These are phyloP conservation scores for Durotheca rogersii DNA, from an alignment of 495 filamentous ascomycete species.

Conservation along the genomic window DNA sequence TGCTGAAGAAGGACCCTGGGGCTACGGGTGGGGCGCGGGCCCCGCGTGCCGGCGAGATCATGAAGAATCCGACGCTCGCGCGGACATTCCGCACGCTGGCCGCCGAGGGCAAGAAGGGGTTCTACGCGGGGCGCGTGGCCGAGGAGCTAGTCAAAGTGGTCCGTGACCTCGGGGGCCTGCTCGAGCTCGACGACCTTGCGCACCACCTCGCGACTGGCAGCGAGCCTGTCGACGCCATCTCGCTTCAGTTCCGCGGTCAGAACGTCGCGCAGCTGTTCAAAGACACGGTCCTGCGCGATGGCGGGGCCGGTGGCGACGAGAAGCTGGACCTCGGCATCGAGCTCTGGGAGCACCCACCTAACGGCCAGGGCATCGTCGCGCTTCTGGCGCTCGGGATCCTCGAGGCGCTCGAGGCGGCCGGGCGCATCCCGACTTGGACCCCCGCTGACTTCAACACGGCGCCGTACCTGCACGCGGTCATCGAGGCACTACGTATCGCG, in stretches of 20 bases:
- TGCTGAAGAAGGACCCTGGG: conserved; percentile 72
- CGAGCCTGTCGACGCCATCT: conserved; percentile 80
- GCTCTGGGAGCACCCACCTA: conserved; percentile 97
- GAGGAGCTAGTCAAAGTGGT: conserved; percentile 76
- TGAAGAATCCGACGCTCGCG: conserved; percentile 81
- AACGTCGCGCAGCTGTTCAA: conserved; percentile 50
- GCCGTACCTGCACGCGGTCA: conserved; percentile 83
- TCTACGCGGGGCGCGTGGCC: conserved; percentile 84
- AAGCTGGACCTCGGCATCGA: conserved; percentile 53
- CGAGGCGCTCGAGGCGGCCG: conserved; percentile 72
- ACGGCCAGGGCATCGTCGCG: conserved; percentile 94
- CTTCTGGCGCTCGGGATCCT: conserved; percentile 92
- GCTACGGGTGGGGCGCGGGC: conserved; percentile 64
- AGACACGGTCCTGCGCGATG: conserved; percentile 43
- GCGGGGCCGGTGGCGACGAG: conserved; percentile 20
- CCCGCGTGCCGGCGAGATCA: conserved; percentile 80
- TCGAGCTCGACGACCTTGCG: conserved; percentile 77
- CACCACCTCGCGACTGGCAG: conserved; percentile 71
- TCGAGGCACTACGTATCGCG: conserved; percentile 86
- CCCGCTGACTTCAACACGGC: conserved; percentile 71
- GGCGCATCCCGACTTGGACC: conserved; percentile 68
- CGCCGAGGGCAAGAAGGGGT: conserved; percentile 80
- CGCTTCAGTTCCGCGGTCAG: conserved; percentile 72
- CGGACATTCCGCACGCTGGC: conserved; percentile 80
- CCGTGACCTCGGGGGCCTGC: conserved; percentile 70